These are phyloP conservation scores for Kalmusia sp. DNA, from an alignment of 2,329 filamentous ascomycete species.

Conservation along the genomic window DNA sequence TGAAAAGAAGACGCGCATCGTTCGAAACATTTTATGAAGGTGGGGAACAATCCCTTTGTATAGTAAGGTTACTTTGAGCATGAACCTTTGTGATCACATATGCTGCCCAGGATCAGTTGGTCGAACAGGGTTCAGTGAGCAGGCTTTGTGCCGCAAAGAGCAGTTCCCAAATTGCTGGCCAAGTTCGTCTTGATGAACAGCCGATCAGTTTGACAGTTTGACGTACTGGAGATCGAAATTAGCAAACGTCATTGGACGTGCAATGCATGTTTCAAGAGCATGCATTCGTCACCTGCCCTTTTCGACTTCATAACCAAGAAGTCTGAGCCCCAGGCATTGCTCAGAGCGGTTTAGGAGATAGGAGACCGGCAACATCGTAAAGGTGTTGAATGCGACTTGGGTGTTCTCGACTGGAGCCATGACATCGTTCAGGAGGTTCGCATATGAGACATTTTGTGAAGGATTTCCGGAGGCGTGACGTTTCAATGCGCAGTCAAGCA, in stretches of 20 bases:
- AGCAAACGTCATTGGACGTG: neutral
- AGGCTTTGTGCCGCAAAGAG: too few relatives aligned
- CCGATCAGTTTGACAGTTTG: too few relatives aligned
- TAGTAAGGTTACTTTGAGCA: too few relatives aligned
- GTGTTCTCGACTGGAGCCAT: neutral
- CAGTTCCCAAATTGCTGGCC: too few relatives aligned
- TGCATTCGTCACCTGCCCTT: neutral
- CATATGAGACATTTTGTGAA: slow-evolving; percentile 5
- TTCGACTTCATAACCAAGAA: slow-evolving; percentile 3
- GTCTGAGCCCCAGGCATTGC: neutral
- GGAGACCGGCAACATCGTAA: neutral
- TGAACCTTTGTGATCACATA: too few relatives aligned
- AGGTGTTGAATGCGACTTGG: neutral
- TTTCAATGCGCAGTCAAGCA: neutral
- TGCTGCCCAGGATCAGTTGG: too few relatives aligned
- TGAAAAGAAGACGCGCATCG: too few relatives aligned
- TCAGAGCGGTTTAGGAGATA: neutral
- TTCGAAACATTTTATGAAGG: too few relatives aligned
- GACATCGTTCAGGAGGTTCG: neutral
- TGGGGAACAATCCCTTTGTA: too few relatives aligned
- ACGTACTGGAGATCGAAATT: too few relatives aligned
- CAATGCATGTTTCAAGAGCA: slow-evolving; percentile 5
- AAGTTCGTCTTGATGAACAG: too few relatives aligned
- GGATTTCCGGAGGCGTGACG: neutral
- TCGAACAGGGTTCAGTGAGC: too few relatives aligned